Evolutionary conservation across 2,329 filamentous ascomycete genomes (phyloP), one percentile per base, ranked within the genome.

Genomic region (Colletotrichum echinochloae): DNA sequence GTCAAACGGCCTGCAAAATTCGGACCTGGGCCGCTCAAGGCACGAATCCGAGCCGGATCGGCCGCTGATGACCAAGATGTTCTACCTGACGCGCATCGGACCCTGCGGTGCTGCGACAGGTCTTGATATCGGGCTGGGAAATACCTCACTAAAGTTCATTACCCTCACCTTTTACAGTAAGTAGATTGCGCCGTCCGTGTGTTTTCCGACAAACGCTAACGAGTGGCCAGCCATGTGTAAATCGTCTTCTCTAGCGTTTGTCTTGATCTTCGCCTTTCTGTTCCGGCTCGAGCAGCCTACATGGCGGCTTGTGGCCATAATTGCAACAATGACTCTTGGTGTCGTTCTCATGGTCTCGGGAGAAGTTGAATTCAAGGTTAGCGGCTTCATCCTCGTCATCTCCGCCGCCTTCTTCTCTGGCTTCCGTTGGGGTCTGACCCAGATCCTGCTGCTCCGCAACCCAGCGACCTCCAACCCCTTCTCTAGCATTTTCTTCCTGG

Each of bases 271-370:
- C 79, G 96, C 96, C 73, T 97, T 99, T 78, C 80, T 97, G 57
- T 98, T 99, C 84, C 91, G 93, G 63, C 90, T 99, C 62, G 96
- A 99, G 81, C 89, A 89, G 14, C 94, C 94, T 0, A 98, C 95
- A 0, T 90, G 92, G 86, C 93, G 92, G 75, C 88, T 99, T 11
- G 92, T 97, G 48, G 86, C 88, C 74, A 96, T 98, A 75, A 98
- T 99, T 75, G 88, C 90, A 63, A 91, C 92, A 76, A 98, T 99
- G 96, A 98, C 95, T 0, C 76, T 90, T 2, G 96, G 96, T 71
- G 95, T 99, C 11, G 87, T 99, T 72, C 97, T 98, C 90, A 99
- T 99, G 96, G 96, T 98, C 0, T 94, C 94, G 7, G 96, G 95
- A 71, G 96, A 99, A 82, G 91, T 97, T 46, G 91, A 94, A 60